phyloP scores from a whole-genome alignment of 1,139 yeast species.

The Yamadazyma taylorii region DNA sequence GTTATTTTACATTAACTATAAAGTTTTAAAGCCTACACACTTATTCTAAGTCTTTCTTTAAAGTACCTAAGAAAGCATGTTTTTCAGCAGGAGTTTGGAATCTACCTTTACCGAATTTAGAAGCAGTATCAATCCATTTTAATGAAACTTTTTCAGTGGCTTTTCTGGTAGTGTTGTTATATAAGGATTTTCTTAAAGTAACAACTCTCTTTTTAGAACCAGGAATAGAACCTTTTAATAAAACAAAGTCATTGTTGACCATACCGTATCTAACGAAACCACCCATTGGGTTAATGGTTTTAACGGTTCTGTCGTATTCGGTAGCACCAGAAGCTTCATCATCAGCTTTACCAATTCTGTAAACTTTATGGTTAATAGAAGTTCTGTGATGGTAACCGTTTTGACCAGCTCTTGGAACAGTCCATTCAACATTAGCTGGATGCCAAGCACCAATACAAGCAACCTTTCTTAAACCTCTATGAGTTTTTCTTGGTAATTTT shows the following conservation, averaged over 20 bases:
- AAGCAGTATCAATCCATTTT: slow-evolving; percentile 99
- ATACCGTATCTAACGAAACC: slow-evolving; percentile 99
- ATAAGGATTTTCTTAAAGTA: slow-evolving; percentile 97
- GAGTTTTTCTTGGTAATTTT: slow-evolving; percentile 99
- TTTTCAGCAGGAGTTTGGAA: slow-evolving; percentile 99
- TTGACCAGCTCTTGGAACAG: slow-evolving; percentile 99
- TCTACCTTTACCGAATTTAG: slow-evolving; percentile 99
- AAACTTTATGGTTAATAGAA: slow-evolving; percentile 99
- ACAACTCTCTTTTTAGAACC: slow-evolving; percentile 99
- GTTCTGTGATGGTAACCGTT: slow-evolving; percentile 99
- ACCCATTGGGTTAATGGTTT: slow-evolving; percentile 99
- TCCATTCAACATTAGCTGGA: slow-evolving; percentile 99
- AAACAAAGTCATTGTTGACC: slow-evolving; percentile 95
- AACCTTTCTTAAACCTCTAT: slow-evolving; percentile 99
- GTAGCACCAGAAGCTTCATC: slow-evolving; percentile 96
- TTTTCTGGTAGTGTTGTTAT: slow-evolving; percentile 97
- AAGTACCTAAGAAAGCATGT: slow-evolving; percentile 99
- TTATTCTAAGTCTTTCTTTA: slow-evolving; percentile 80
- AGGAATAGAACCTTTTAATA: slow-evolving; percentile 99
- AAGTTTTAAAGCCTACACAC: background rate
- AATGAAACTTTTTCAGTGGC: slow-evolving; percentile 95
- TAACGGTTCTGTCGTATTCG: slow-evolving; percentile 98
- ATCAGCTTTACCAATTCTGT: slow-evolving; percentile 97
- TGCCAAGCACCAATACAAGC: slow-evolving; percentile 99
- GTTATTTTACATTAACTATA: no score